Evolutionary conservation across 108 stramenopile species (phyloP).

Genomic region (Pseudonitzschia multistriata): DNA sequence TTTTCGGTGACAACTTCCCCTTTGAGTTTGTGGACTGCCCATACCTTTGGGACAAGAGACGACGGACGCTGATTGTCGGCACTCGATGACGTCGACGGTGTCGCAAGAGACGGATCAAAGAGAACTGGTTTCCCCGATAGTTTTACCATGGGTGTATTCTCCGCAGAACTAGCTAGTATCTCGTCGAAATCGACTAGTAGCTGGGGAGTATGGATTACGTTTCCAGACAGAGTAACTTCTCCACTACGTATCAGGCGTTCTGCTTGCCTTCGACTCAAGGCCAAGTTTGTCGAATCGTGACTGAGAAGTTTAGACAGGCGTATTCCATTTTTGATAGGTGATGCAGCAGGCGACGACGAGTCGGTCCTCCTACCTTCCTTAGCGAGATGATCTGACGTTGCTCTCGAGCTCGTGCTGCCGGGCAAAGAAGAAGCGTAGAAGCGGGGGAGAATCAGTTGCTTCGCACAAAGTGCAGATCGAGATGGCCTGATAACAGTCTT

Average conservation of each 20-base stretch:
- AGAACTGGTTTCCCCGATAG: slow-evolving; percentile 47
- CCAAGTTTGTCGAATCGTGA: slow-evolving; percentile 13
- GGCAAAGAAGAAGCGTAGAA: slow-evolving; percentile 2
- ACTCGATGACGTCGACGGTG: slow-evolving; percentile 14
- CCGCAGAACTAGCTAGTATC: not conserved
- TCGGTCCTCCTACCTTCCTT: not conserved
- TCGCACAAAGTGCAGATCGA: not conserved
- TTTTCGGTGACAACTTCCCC: slow-evolving; percentile 74
- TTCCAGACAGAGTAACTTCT: slow-evolving; percentile 61
- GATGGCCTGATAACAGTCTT: not conserved
- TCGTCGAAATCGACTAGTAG: slow-evolving; percentile 28
- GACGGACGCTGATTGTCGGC: slow-evolving; percentile 3
- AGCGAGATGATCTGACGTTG: not conserved
- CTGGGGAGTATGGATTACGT: slow-evolving; percentile 39
- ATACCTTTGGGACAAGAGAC: slow-evolving; percentile 25
- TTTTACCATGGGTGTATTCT: slow-evolving; percentile 38
- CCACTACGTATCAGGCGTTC: slow-evolving; percentile 62
- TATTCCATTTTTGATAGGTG: not conserved
- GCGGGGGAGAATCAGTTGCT: not conserved
- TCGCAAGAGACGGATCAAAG: not conserved
- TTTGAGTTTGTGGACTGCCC: slow-evolving; percentile 68
- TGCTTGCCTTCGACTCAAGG: slow-evolving; percentile 52
- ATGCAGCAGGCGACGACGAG: not conserved
- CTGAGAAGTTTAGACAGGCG: slow-evolving; percentile 25
- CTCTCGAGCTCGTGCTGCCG: not conserved